Percentiles rank a stretch among this genome's conserved stretches.
These are phyloP conservation scores for Nicotiana attenuata DNA, from an alignment of 257 asterid genomes.

Conservation along the genomic window DNA sequence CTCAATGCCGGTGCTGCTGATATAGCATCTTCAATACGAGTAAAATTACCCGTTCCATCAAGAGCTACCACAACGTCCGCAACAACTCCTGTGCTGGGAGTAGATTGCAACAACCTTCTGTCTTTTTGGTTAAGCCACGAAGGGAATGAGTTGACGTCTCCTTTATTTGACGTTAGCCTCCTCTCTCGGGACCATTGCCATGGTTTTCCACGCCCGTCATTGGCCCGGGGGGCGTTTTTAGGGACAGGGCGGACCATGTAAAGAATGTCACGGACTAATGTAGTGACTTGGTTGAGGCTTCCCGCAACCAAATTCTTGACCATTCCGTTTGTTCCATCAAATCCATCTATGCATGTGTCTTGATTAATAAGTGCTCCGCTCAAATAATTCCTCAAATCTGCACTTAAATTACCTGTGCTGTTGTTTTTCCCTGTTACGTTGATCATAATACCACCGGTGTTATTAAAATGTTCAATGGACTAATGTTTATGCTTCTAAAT, in stretches of 20 bases:
- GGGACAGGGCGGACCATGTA: slow-evolving; percentile 39
- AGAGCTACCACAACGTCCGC: slow-evolving; percentile 49
- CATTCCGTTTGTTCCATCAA: slow-evolving; percentile 52
- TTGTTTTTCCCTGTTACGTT: slow-evolving; percentile 38
- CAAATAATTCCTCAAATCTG: slow-evolving; percentile 49
- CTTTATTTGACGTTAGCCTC: slow-evolving; percentile 19
- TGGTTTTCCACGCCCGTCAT: neutral
- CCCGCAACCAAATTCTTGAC: slow-evolving; percentile 41
- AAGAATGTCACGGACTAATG: slow-evolving; percentile 43
- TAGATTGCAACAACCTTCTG: slow-evolving; percentile 35
- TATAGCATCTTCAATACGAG: slow-evolving; percentile 36
- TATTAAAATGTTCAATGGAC: neutral
- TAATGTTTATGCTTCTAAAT: neutral
- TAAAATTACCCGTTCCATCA: slow-evolving; percentile 55
- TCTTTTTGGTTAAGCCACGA: slow-evolving; percentile 37
- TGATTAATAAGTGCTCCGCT: slow-evolving; percentile 50
- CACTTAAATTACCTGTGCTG: slow-evolving; percentile 32
- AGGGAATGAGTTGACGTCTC: slow-evolving; percentile 24
- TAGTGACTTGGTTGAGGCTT: slow-evolving; percentile 43
- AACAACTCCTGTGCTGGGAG: neutral
- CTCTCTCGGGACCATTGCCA: slow-evolving; percentile 28
- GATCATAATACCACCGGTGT: neutral
- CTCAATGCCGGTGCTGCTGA: slow-evolving; percentile 41
- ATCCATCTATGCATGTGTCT: slow-evolving; percentile 52
- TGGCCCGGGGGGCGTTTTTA: slow-evolving; percentile 3